A percentile compares a stretch with the other conserved stretches of the same genome.
These are phyloP conservation scores for Aspergillus carlsbadensis DNA, from an alignment of 495 filamentous ascomycete genomes.

Conservation along the genomic window DNA sequence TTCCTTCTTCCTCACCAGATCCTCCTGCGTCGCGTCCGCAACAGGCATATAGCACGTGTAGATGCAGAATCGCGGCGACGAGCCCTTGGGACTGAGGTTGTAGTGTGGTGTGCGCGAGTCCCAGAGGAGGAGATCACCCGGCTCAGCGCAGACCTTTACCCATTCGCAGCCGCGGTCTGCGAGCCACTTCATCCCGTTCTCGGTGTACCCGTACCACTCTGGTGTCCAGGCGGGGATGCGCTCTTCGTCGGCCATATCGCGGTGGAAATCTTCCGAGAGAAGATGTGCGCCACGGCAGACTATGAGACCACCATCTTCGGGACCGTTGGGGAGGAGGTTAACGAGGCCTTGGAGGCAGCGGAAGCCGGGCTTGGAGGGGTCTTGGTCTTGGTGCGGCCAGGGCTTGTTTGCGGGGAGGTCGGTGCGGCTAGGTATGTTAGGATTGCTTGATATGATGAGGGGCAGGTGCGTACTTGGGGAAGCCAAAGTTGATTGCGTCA, in stretches of 20 bases:
- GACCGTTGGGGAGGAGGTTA: constrained; percentile 41
- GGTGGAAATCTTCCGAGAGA: constrained; percentile 36
- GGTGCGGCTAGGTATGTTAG: constrained; percentile 18
- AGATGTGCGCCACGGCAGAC: constrained; percentile 35
- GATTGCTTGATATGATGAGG: background rate
- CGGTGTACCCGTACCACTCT: constrained; percentile 39
- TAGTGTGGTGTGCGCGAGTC: constrained; percentile 40
- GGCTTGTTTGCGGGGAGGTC: constrained; percentile 37
- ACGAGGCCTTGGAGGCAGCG: constrained; percentile 45
- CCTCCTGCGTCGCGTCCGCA: constrained; percentile 30
- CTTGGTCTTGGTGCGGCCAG: constrained; percentile 48
- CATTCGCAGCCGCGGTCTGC: constrained; percentile 30
- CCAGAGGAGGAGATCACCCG: constrained; percentile 40
- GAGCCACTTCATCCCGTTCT: constrained; percentile 37
- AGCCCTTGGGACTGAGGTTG: constrained; percentile 26
- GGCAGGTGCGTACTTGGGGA: constrained; percentile 25
- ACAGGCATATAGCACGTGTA: constrained; percentile 40
- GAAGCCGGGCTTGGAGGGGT: constrained; percentile 39
- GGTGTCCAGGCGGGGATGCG: constrained; percentile 35
- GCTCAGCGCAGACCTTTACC: constrained; percentile 40
- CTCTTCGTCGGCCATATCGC: constrained; percentile 29
- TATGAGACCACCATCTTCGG: constrained; percentile 42
- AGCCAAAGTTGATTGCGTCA: constrained; percentile 40
- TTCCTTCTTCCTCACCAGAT: constrained; percentile 32
- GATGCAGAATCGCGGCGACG: constrained; percentile 25